Percentiles rank a stretch among this genome's conserved stretches.
Evolutionary conservation across 2,329 filamentous ascomycete species (phyloP).

Genomic region (Ascochyta clinopodiicola): DNA sequence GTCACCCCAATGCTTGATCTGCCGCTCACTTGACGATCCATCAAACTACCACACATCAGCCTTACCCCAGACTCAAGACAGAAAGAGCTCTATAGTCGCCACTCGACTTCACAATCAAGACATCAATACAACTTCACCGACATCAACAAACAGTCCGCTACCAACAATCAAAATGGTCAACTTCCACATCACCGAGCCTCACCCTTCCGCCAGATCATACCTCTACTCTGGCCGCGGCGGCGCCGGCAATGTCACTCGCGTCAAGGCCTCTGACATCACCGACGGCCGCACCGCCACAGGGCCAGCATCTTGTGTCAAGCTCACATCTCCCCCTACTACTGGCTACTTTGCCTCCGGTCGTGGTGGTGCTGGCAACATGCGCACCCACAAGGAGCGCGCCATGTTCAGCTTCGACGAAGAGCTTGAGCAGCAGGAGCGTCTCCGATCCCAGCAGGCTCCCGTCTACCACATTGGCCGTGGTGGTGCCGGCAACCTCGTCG

Average conservation of each 20-base stretch:
- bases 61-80: conserved; percentile 19
- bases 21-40: conserved; percentile 18
- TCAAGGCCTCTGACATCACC: conserved; percentile 63
- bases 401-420: conserved; percentile 75
- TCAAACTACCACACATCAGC: conserved; percentile 14
- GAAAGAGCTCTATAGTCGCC: conserved; percentile 15
- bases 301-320: conserved; percentile 58
- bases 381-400: conserved; percentile 60
- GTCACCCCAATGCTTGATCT: conserved; percentile 1
- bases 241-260: conserved; percentile 63
- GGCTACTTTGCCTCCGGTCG: conserved; percentile 69
- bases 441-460: conserved; percentile 62
- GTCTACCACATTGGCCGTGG: conserved; percentile 70
- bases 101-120: conserved; percentile 14
- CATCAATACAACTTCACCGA: background rate
- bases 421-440: conserved; percentile 62
- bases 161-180: conserved; percentile 44
- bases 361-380: conserved; percentile 71
- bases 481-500: conserved; percentile 63
- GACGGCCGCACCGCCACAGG: conserved; percentile 52
- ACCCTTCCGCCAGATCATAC: conserved; percentile 63
- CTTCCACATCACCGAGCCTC: conserved; percentile 67
- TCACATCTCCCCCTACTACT: conserved; percentile 54
- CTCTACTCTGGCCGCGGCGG: conserved; percentile 64
- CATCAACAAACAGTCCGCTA: background rate